These are phyloP conservation scores for Trichomonas vaginalis DNA, from an alignment of 208 protist species.

Conservation along the genomic window DNA sequence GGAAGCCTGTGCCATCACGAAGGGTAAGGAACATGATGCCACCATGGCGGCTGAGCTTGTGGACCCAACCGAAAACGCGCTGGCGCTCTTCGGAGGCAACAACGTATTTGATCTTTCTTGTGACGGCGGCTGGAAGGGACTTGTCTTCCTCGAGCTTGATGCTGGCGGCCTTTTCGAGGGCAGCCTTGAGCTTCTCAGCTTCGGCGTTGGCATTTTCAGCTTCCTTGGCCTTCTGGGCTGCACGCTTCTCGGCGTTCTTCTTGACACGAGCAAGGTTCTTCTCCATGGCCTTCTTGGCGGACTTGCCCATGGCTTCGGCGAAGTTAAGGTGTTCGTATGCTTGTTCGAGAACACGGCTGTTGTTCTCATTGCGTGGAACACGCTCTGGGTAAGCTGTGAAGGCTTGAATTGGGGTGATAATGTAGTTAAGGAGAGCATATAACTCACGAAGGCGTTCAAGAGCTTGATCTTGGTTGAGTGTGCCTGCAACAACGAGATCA, in stretches of 20 bases:
- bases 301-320: background rate
- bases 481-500: background rate
- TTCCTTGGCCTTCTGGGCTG: background rate
- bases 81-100: slow-evolving; percentile 39
- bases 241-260: background rate
- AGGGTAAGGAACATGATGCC: slow-evolving; percentile 80
- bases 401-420: background rate
- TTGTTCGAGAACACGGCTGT: background rate
- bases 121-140: background rate
- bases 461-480: background rate
- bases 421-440: background rate
- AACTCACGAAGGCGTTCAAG: background rate
- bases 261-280: background rate
- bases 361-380: background rate
- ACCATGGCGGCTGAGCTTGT: slow-evolving; percentile 68
- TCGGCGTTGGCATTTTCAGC: background rate
- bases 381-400: background rate
- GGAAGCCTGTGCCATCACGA: slow-evolving; percentile 74
- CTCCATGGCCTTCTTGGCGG: background rate
- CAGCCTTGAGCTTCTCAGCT: background rate
- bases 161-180: background rate
- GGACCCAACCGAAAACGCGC: slow-evolving; percentile 74
- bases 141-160: background rate
- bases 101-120: background rate
- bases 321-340: background rate